Evolutionary conservation across 2,329 filamentous ascomycete species (phyloP), one percentile per base, ranked within the genome.

Genomic region (Epichloe typhina): DNA sequence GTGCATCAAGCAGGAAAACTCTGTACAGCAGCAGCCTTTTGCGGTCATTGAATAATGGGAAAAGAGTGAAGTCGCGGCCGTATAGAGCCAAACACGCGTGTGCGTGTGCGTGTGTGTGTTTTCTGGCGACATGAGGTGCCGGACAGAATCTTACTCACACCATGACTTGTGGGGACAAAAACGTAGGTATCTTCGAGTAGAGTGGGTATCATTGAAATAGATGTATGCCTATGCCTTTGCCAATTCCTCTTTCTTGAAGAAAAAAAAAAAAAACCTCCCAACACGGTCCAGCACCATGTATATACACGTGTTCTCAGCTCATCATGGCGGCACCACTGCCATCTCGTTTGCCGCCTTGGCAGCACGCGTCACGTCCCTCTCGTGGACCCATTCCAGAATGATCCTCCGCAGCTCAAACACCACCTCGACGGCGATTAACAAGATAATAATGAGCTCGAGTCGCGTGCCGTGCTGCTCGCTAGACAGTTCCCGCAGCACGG

Each of bases 381-480:
- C 69, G 45, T 67, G 65, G 50, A 55, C 59, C 59, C 73, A 73
- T 59, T 88, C 86, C 56, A 82, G 77, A 66, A 82, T 84, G 46
- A 90, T 74, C 51, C 85, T 74, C 55, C 86, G 73, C 54, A 96
- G 72, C 67, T 95, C 91, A 64, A 97, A 93, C 11, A 83, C 74
- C 13, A 97, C 90, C 69, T 98, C 93, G 36, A 97, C 85, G 1
- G 87, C 82, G 63, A 98, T 98, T 50, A 98, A 76, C 2, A 87
- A 74, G 60, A 98, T 97, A 64, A 98, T 97, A 59, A 94, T 94
- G 85, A 88, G 91, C 69, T 97, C 93, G 11, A 98, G 74, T 50
- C 88, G 76, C 33, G 90, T 80, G 15, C 88, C 86, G 63, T 97
- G 89, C 64, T 88, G 88, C 72, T 97, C 90, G 63, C 86, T 94